Conservation (phyloP, 2,329 filamentous ascomycete species). For the Colletotrichum paranaense region DNA sequence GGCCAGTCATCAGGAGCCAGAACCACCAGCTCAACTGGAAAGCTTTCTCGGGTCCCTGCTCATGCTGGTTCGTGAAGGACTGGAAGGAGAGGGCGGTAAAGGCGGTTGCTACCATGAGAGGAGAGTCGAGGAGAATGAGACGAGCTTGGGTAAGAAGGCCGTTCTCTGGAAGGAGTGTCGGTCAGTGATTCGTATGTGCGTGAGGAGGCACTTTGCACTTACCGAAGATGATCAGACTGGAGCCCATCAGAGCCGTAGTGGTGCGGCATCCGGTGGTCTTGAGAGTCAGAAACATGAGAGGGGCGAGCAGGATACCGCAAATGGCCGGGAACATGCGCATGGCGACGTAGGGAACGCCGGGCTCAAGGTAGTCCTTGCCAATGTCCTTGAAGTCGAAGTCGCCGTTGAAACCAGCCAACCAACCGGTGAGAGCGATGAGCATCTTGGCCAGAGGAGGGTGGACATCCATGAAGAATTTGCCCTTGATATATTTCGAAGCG, state of each 20-base stretch:
- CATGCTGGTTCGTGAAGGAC: constrained; percentile 96
- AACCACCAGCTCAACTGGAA: constrained; percentile 97
- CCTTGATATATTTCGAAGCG: constrained; percentile 99
- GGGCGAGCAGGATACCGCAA: constrained; percentile 87
- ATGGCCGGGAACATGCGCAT: constrained; percentile 96
- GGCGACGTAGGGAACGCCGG: constrained; percentile 93
- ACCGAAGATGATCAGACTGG: constrained; percentile 92
- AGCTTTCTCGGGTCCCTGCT: constrained; percentile 87
- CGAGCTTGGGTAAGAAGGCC: constrained; percentile 94
- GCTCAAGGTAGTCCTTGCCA: constrained; percentile 97
- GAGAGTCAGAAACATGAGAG: constrained; percentile 93
- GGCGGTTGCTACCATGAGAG: constrained; percentile 91
- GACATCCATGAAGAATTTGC: constrained; percentile 99
- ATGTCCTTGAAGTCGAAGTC: constrained; percentile 99
- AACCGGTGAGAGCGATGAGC: constrained; percentile 94
- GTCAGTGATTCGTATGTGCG: constrained; percentile 24
- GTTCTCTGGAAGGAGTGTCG: constrained; percentile 75
- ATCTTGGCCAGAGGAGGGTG: constrained; percentile 97
- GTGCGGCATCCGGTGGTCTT: constrained; percentile 92
- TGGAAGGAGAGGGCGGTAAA: constrained; percentile 91
- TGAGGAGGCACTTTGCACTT: constrained; percentile 32
- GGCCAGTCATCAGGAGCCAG: constrained; percentile 88
- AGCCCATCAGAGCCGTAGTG: constrained; percentile 83
- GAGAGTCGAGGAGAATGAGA: constrained; percentile 94
- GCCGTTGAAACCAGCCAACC: constrained; percentile 93